These are phyloP conservation scores for Mycena sp. DNA, from an alignment of 1,284 basidiomycete species.

Conservation along the genomic window DNA sequence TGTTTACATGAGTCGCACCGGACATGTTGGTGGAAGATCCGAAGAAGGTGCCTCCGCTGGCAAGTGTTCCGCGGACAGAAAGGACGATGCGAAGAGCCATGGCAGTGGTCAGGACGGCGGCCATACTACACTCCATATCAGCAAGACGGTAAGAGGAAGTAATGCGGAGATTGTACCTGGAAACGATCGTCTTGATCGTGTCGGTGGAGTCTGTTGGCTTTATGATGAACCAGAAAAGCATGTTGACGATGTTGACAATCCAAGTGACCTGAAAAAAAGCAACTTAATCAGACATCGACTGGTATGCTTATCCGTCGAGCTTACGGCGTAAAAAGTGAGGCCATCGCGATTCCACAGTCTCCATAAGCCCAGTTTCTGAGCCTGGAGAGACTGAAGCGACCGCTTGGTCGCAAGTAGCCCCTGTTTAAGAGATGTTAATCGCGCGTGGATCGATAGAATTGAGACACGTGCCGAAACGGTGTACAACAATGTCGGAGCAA, in stretches of 20 bases:
- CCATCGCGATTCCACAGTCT: slow-evolving; percentile 88
- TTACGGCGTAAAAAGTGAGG: slow-evolving; percentile 80
- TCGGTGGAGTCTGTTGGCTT: slow-evolving; percentile 67
- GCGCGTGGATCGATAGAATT: slow-evolving; percentile 29
- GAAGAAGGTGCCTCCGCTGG: slow-evolving; percentile 72
- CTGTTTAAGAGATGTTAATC: slow-evolving; percentile 40
- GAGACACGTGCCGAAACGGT: slow-evolving; percentile 70
- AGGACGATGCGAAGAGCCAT: slow-evolving; percentile 88
- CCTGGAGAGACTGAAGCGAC: slow-evolving; percentile 66
- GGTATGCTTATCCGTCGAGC: slow-evolving; percentile 38
- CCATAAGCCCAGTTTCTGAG: slow-evolving; percentile 72
- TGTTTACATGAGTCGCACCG: slow-evolving; percentile 59
- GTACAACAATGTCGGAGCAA: slow-evolving; percentile 76
- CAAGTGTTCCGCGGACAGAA: slow-evolving; percentile 75
- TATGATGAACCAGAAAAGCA: slow-evolving; percentile 84
- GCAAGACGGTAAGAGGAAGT: too few relatives aligned
- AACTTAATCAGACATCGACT: slow-evolving; percentile 11
- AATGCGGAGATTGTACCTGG: too few relatives aligned
- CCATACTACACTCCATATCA: slow-evolving; percentile 59
- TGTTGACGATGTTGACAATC: slow-evolving; percentile 80
- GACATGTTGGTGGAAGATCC: slow-evolving; percentile 60
- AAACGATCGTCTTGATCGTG: slow-evolving; percentile 82
- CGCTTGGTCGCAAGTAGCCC: slow-evolving; percentile 71
- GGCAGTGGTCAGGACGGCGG: slow-evolving; percentile 82
- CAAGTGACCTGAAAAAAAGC: slow-evolving; percentile 62